Conservation (phyloP, 2,329 filamentous ascomycete genomes). For the Drechslera avenae region DNA sequence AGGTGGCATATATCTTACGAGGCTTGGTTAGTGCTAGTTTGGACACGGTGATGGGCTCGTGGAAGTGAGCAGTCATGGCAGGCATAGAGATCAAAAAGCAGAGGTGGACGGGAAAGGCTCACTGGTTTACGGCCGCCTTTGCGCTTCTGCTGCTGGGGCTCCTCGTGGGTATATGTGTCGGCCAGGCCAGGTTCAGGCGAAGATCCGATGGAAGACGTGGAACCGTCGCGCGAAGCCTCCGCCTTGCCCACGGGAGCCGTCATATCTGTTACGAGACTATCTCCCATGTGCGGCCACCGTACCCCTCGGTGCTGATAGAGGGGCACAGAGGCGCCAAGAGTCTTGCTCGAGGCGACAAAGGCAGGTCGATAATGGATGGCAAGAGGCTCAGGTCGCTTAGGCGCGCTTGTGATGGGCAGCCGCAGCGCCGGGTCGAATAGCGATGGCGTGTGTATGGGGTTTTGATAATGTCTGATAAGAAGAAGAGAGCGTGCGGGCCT, state of each 20-base stretch:
- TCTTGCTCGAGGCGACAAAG: slow-evolving; percentile 42
- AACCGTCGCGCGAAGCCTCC: slow-evolving; percentile 52
- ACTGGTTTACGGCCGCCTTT: slow-evolving; percentile 98
- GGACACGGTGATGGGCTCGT: slow-evolving; percentile 36
- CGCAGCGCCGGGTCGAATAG: slow-evolving; percentile 42
- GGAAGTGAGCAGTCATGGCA: slow-evolving; percentile 31
- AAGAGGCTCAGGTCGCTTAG: slow-evolving; percentile 45
- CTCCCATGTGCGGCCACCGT: slow-evolving; percentile 56
- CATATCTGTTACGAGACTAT: slow-evolving; percentile 54
- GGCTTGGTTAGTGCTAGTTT: slow-evolving; percentile 49
- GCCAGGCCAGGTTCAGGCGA: slow-evolving; percentile 54
- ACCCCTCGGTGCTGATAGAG: slow-evolving; percentile 50
- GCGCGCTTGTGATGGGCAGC: slow-evolving; percentile 43
- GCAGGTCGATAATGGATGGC: slow-evolving; percentile 22
- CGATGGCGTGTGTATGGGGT: slow-evolving; percentile 43
- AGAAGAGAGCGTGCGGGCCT: slow-evolving; percentile 37
- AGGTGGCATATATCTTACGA: slow-evolving; percentile 92
- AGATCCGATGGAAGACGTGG: slow-evolving; percentile 56
- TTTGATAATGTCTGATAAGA: slow-evolving; percentile 55
- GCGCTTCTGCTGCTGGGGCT: slow-evolving; percentile 73
- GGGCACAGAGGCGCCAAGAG: slow-evolving; percentile 45
- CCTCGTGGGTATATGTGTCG: slow-evolving; percentile 50
- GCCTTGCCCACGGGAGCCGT: slow-evolving; percentile 53
- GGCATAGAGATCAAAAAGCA: slow-evolving; percentile 9
- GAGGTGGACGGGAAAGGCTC: slow-evolving; percentile 50